Percentiles rank a stretch among this genome's conserved stretches.
phyloP scores from a whole-genome alignment of 192 early-diverging fungal species.

The Diversispora epigaea region DNA sequence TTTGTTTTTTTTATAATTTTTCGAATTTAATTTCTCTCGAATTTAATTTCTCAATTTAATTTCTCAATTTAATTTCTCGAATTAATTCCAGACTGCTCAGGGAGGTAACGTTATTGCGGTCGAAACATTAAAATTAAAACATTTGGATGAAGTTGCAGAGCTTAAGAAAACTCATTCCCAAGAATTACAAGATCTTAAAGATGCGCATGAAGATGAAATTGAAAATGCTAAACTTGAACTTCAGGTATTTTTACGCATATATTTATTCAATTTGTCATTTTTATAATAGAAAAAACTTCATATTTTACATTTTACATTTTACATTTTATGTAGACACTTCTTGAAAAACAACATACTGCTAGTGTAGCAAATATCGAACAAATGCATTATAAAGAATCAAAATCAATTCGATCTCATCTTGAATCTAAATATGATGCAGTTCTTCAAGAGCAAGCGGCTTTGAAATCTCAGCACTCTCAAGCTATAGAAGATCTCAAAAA shows the following conservation, averaged over 20 bases:
- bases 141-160: constrained; percentile 10
- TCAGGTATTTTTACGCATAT: constrained; percentile 5
- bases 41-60: neutral
- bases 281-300: neutral
- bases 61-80: too few relatives aligned
- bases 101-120: neutral
- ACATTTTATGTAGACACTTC: neutral
- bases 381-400: constrained; percentile 1
- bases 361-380: neutral
- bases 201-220: neutral
- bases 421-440: constrained; percentile 6
- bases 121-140: neutral
- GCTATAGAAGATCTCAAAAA: constrained; percentile 20
- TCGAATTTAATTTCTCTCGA: too few relatives aligned
- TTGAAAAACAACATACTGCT: neutral
- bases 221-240: constrained; percentile 5
- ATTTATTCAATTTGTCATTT: neutral
- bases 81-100: constrained; percentile 7
- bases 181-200: constrained; percentile 15
- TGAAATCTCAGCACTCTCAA: constrained; percentile 23
- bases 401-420: neutral
- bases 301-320: neutral
- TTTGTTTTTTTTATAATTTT: too few relatives aligned
- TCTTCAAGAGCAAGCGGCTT: constrained; percentile 7
- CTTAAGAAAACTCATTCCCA: neutral